Conservation (phyloP, 306 rosid genomes). For the Argentina anserina region DNA sequence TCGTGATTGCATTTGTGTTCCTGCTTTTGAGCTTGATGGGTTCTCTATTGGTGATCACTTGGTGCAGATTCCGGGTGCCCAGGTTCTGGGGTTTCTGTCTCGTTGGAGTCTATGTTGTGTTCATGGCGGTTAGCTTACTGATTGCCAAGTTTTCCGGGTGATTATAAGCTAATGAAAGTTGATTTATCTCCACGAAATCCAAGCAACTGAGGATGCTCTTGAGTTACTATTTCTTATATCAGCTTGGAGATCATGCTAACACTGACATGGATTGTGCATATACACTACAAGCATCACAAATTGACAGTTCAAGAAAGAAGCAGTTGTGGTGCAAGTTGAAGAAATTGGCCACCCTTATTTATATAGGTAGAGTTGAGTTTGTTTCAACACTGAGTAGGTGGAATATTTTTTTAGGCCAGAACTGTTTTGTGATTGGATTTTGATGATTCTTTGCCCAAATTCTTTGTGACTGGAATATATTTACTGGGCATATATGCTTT, state of each 20-base stretch:
- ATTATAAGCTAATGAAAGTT: slow-evolving; percentile 5
- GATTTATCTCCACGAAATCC: background rate
- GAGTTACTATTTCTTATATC: background rate
- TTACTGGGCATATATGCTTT: background rate
- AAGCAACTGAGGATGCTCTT: background rate
- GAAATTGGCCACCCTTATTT: background rate
- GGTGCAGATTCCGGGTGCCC: slow-evolving; percentile 94
- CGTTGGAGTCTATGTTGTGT: slow-evolving; percentile 70
- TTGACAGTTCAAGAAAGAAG: background rate
- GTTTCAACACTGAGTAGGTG: background rate
- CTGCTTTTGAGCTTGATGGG: slow-evolving; percentile 91
- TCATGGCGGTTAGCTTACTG: slow-evolving; percentile 64
- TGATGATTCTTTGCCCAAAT: background rate
- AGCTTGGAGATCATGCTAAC: slow-evolving; percentile 11
- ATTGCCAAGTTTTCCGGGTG: slow-evolving; percentile 68
- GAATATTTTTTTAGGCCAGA: background rate
- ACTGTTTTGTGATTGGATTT: background rate
- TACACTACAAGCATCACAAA: background rate
- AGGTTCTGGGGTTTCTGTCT: slow-evolving; percentile 94
- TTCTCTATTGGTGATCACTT: slow-evolving; percentile 77
- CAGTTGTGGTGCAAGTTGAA: slow-evolving; percentile 1
- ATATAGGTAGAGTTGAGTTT: background rate
- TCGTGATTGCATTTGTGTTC: slow-evolving; percentile 82
- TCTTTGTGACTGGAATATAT: background rate
- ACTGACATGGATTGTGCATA: slow-evolving; percentile 6